Evolutionary conservation across 31 red algal species (phyloP).

Genomic region (Asparagopsis taxiformis): DNA sequence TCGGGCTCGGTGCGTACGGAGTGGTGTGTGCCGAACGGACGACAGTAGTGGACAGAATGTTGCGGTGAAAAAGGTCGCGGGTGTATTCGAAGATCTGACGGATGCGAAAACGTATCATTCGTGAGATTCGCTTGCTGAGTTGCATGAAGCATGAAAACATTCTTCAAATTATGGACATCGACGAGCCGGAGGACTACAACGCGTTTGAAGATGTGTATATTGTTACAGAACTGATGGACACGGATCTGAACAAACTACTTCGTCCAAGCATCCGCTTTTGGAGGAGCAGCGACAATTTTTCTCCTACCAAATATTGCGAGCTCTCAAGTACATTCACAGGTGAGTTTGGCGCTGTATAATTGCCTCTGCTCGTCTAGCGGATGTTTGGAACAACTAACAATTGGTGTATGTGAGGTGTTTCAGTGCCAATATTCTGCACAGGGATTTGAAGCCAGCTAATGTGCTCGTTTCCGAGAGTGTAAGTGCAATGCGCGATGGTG

Average conservation of each 20-base stretch:
- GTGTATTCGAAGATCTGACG: constrained; percentile 84
- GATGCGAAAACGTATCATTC: constrained; percentile 90
- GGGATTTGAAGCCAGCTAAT: constrained; percentile 82
- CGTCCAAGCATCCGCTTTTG: constrained; percentile 56
- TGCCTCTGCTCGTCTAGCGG: too few species aligned
- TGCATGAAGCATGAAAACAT: constrained; percentile 89
- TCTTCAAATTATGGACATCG: constrained; percentile 79
- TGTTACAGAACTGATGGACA: constrained; percentile 94
- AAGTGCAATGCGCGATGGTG: too few species aligned
- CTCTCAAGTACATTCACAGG: constrained; percentile 81
- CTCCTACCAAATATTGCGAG: constrained; percentile 73
- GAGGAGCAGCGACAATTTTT: constrained; percentile 79
- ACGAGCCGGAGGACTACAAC: constrained; percentile 63
- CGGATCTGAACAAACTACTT: constrained; percentile 90
- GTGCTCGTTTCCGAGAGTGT: constrained; percentile 66
- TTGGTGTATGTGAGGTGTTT: too few species aligned
- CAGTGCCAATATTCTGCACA: constrained; percentile 69
- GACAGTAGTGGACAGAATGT: constrained; percentile 18
- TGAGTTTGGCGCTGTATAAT: too few species aligned
- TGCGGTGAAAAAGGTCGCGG: constrained; percentile 92
- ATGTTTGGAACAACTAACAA: too few species aligned
- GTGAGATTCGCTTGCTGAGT: constrained; percentile 78
- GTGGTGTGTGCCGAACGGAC: constrained; percentile 74
- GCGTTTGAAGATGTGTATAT: constrained; percentile 92
- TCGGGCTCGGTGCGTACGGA: constrained; percentile 94